Base-by-base conservation (phyloP, 805 yeast genomes). In the Yarrowia divulgata region DNA sequence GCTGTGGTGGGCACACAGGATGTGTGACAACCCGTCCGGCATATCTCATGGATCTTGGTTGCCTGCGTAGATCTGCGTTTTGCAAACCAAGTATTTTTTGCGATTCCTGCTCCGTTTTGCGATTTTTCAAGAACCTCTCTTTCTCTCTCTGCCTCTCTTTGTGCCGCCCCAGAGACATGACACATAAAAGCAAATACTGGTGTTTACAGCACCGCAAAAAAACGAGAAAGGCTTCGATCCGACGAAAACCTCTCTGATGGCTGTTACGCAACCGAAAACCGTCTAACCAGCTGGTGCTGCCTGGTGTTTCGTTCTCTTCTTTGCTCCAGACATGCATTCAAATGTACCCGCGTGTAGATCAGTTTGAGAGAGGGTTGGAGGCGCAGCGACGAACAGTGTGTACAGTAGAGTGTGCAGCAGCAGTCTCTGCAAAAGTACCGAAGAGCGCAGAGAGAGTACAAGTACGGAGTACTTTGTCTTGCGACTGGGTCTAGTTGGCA, bases 61-160 rank as follows among this genome's bases (percentile, higher is more conserved):
- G 60, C 60, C 45, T 54, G 60, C 60, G 60, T 37, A 54, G 60
- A 54, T 54, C 60, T 54, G 60, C 60, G 18, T 54, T 54, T 54
- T 37, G 57, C 57, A 34, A 39, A 32, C 23, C 9, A 13, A 2
- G 2, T 52, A 6, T 32, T n/a, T 49, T 52, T 52, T 52, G 46
- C 46, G 46, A 42, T 34, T 34, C n/a, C 37, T 9, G 37, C 37
- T 8, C 37, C 29, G 8, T 45, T 45, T 45, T 45, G 48, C 48
- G 48, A 13, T 45, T 39, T 45, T 18, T 18, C 48, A 9, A 8
- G 6, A 2, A 14, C 52, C 52, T 29, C 48, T 29, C 29, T 50
- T n/a, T n/a, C n/a, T n/a, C n/a, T n/a, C 29, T 48, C 29, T n/a
- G 55, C 32, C 57, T 52, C 42, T 9, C 57, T 52, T 52, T 52